A percentile compares a stretch with the other conserved stretches of the same genome.
Evolutionary conservation across 352 stramenopile species (phyloP).

Genomic region (Phytophthora sp.): DNA sequence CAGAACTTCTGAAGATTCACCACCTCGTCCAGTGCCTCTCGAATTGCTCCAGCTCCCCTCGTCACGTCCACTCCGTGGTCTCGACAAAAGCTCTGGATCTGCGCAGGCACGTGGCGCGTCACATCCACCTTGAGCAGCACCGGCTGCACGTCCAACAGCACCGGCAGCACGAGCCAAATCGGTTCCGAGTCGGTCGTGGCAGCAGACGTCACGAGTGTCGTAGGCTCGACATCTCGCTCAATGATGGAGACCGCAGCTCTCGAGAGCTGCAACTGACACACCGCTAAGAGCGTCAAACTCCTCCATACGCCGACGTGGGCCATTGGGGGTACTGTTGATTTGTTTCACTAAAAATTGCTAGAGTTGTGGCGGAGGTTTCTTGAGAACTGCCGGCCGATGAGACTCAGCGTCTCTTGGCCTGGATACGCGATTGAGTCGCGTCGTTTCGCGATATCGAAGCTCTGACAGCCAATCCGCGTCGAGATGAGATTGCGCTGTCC

Average conservation of each 20-base stretch:
- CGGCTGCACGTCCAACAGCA: conserved; percentile 63
- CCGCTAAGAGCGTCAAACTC: conserved; percentile 5
- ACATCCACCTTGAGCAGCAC: conserved; percentile 47
- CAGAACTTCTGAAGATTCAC: conserved; percentile 42
- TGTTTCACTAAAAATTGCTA: neutral
- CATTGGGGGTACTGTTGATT: neutral
- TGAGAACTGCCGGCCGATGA: conserved; percentile 19
- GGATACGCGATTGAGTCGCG: too few relatives aligned
- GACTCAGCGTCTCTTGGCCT: neutral
- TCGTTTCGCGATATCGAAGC: conserved; percentile 22
- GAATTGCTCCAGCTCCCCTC: conserved; percentile 34
- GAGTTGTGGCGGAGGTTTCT: neutral
- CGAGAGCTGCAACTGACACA: conserved; percentile 5
- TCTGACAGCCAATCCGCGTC: conserved; percentile 3
- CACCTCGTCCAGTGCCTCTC: conserved; percentile 33
- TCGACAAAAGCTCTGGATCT: conserved; percentile 53
- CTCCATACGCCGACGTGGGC: neutral
- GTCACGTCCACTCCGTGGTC: conserved; percentile 34
- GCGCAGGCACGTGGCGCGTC: conserved; percentile 18
- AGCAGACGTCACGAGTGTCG: conserved; percentile 12
- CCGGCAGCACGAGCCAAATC: conserved; percentile 42
- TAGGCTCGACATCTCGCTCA: conserved; percentile 11
- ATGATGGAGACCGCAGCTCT: conserved; percentile 14
- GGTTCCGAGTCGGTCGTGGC: conserved; percentile 9
- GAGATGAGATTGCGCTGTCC: neutral